These are phyloP conservation scores for Exophiala dermatitidis DNA, from an alignment of 2,329 filamentous ascomycete genomes.

Conservation along the genomic window DNA sequence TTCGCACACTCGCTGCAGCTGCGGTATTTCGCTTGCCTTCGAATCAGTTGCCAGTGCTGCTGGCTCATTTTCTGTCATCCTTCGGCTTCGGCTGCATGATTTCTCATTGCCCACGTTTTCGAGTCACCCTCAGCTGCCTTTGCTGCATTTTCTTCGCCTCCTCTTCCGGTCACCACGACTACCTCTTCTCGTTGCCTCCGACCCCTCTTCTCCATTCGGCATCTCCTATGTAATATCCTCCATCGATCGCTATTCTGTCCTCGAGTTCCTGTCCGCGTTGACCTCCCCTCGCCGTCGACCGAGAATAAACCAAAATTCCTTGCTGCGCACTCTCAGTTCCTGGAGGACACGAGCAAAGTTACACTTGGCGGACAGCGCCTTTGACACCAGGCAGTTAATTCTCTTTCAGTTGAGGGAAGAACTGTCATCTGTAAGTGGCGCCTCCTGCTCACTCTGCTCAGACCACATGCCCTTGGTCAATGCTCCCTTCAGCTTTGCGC, in stretches of 20 bases:
- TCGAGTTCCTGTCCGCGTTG: background rate
- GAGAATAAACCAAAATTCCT: background rate
- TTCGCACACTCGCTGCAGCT: background rate
- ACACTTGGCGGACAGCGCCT: too few relatives aligned
- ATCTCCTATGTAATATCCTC: slow-evolving; percentile 1
- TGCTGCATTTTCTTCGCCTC: background rate
- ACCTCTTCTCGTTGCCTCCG: background rate
- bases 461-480: too few relatives aligned
- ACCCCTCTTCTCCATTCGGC: background rate
- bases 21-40: background rate
- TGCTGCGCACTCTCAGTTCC: too few relatives aligned
- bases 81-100: slow-evolving; percentile 21
- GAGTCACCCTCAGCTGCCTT: slow-evolving; percentile 15
- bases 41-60: background rate
- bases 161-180: background rate
- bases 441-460: too few relatives aligned
- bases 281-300: background rate
- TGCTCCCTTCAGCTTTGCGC: too few relatives aligned
- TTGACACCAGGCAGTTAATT: too few relatives aligned
- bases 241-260: background rate
- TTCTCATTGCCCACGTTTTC: slow-evolving; percentile 26
- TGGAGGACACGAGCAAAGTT: too few relatives aligned
- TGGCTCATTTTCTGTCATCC: slow-evolving; percentile 17
- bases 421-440: too few relatives aligned
- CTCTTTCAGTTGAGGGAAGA: too few relatives aligned